phyloP scores from a whole-genome alignment of 306 rosid species.

The Neltuma alba region DNA sequence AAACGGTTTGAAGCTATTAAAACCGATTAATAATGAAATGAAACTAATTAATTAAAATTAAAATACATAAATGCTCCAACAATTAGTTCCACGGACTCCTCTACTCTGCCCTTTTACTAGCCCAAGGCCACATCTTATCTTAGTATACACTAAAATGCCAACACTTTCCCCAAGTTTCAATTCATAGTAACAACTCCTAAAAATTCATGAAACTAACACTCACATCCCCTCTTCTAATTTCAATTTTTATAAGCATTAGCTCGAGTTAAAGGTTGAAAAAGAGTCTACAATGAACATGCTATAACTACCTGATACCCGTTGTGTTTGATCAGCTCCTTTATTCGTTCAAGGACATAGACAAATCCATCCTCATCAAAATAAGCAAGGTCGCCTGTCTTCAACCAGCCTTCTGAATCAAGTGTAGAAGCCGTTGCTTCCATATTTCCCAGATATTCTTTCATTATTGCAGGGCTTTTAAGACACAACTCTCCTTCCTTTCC shows the following conservation, averaged over 20 bases:
- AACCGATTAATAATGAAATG: too few species aligned
- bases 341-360: slow-evolving; percentile 67
- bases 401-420: slow-evolving; percentile 72
- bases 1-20: too few species aligned
- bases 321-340: slow-evolving; percentile 91
- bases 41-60: too few species aligned
- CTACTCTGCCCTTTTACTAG: too few species aligned
- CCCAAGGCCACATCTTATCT: too few species aligned
- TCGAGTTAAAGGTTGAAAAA: neutral
- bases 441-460: slow-evolving; percentile 82
- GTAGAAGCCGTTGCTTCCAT: slow-evolving; percentile 68
- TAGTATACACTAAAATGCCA: too few species aligned
- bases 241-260: neutral
- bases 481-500: slow-evolving; percentile 76
- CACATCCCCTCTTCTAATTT: neutral
- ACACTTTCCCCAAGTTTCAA: neutral
- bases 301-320: slow-evolving; percentile 81
- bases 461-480: slow-evolving; percentile 68
- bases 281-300: neutral
- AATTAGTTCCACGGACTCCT: too few species aligned
- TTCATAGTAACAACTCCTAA: neutral
- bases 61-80: too few species aligned
- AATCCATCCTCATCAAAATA: slow-evolving; percentile 73
- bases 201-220: neutral
- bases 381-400: slow-evolving; percentile 87